Evolutionary conservation across 2,329 filamentous ascomycete genomes (phyloP), one percentile per base, ranked within the genome.

Genomic region (Fusarium nygamai): DNA sequence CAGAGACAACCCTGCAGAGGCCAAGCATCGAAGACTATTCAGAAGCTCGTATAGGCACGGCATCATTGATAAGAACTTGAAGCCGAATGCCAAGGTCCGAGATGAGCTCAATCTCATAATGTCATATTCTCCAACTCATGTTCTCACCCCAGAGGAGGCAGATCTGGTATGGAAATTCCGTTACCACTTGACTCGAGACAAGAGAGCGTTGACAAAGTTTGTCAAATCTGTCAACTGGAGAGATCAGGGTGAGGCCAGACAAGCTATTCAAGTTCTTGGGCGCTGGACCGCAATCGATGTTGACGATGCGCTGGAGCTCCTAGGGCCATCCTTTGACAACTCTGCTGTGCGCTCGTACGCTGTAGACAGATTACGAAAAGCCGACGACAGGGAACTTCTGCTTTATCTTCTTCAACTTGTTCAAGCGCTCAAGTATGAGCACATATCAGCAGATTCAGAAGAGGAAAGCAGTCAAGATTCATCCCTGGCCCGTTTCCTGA

Each of bases 261-360:
- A 98, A 84, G 95, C 96, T 11, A 93, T 96, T 31, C 94, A 97
- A 70, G 91, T 99, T 9, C 88, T 99, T 24, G 91, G 93, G 0
- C 96, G 95, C 77, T 99, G 96, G 96, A 97, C 94, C 0, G 94
- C 97, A 75, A 98, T 99, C 67, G 96, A 98, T 80, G 92, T 99
- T 10, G 97, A 99, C 78, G 96, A 98, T 84, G 96, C 96, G 24
- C 88, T 99, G 50, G 96, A 99, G 82, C 87, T 99, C 17, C 90
- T 99, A 3, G 96, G 96, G 0, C 96, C 96, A 16, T 95, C 93
- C 0, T 97, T 98, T 72, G 94, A 97, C 79, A 97, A 97, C 76
- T 88, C 92, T 4, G 91, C 93, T 1, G 95, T 99, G 29, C 91
- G 96, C 72, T 94, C 94, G 1, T 99, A 98, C 81, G 96, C 96